phyloP scores from a whole-genome alignment of 495 filamentous ascomycete genomes.

The Thermothielavioides terrestris region DNA sequence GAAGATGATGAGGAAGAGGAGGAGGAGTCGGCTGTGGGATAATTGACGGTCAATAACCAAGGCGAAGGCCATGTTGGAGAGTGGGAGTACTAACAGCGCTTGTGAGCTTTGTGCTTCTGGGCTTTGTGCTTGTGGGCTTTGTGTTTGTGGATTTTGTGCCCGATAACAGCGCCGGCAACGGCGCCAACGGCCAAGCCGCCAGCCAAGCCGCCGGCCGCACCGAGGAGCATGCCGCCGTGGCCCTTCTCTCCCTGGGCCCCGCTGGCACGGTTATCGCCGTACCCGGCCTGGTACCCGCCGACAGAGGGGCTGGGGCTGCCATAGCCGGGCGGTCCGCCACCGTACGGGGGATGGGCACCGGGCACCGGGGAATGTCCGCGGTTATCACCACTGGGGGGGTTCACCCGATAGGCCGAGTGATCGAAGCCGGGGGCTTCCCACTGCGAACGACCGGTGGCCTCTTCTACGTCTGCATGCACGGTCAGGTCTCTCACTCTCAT shows the following conservation, averaged over 20 bases:
- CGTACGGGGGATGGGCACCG: background rate
- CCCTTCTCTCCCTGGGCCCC: constrained; percentile 36
- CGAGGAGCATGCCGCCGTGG: constrained; percentile 34
- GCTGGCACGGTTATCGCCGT: constrained; percentile 25
- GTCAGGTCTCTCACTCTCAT: background rate
- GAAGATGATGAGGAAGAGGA: constrained; percentile 20
- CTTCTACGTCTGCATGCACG: constrained; percentile 41
- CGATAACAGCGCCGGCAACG: constrained; percentile 48
- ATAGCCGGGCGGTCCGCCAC: background rate
- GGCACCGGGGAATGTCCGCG: constrained; percentile 6
- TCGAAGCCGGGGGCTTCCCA: constrained; percentile 47
- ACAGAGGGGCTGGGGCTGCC: background rate
- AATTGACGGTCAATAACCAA: constrained; percentile 4
- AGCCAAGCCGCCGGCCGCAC: constrained; percentile 47
- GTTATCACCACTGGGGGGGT: background rate
- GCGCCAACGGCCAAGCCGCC: constrained; percentile 49
- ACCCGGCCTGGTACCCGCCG: constrained; percentile 15
- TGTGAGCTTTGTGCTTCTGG: too few species aligned
- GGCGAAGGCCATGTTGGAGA: background rate
- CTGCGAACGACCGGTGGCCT: constrained; percentile 49
- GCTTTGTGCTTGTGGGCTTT: too few species aligned
- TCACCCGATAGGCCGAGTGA: background rate
- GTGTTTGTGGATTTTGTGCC: constrained; percentile 44
- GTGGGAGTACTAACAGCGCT: too few species aligned
- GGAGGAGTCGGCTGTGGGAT: constrained; percentile 24